Evolutionary conservation across 2,329 filamentous ascomycete species (phyloP).

Genomic region (Exophiala alcalophila): DNA sequence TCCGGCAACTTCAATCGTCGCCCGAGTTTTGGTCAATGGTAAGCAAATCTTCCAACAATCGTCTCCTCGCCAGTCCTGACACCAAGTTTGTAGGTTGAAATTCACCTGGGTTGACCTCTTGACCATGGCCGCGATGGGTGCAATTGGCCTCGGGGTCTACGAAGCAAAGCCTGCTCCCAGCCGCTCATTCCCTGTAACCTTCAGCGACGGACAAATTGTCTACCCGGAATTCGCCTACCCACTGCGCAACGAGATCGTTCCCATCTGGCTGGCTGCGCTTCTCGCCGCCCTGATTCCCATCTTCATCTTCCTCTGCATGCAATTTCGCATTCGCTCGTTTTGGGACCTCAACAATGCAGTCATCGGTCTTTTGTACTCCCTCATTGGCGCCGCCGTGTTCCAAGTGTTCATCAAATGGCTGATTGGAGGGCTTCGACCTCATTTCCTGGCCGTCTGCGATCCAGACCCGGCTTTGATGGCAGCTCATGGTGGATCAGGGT

Average conservation of each 20-base stretch:
- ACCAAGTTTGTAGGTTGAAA: constrained; percentile 34
- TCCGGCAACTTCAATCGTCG: constrained; percentile 47
- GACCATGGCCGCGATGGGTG: constrained; percentile 65
- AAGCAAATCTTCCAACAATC: constrained; percentile 33
- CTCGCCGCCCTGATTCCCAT: constrained; percentile 65
- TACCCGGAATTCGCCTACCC: constrained; percentile 70
- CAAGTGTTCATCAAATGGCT: constrained; percentile 74
- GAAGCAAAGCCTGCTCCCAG: constrained; percentile 61
- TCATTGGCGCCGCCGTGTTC: constrained; percentile 70
- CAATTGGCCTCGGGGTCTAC: constrained; percentile 61
- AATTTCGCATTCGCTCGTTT: constrained; percentile 66
- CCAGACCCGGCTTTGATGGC: constrained; percentile 50
- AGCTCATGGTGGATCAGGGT: constrained; percentile 50
- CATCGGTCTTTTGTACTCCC: constrained; percentile 65
- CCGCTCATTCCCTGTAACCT: constrained; percentile 67
- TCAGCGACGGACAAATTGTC: constrained; percentile 65
- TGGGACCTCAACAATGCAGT: constrained; percentile 67
- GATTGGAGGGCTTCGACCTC: constrained; percentile 69
- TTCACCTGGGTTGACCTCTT: constrained; percentile 64
- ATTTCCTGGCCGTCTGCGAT: constrained; percentile 69
- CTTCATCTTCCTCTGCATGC: constrained; percentile 60
- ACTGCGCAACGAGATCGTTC: constrained; percentile 66
- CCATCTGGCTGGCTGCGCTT: constrained; percentile 68
- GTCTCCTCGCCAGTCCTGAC: background rate
- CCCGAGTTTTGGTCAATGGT: constrained; percentile 66